Percentiles rank a stretch among this genome's conserved stretches.
Evolutionary conservation across 139 green algal species (phyloP).

Genomic region (Chlamydomonas sp.): DNA sequence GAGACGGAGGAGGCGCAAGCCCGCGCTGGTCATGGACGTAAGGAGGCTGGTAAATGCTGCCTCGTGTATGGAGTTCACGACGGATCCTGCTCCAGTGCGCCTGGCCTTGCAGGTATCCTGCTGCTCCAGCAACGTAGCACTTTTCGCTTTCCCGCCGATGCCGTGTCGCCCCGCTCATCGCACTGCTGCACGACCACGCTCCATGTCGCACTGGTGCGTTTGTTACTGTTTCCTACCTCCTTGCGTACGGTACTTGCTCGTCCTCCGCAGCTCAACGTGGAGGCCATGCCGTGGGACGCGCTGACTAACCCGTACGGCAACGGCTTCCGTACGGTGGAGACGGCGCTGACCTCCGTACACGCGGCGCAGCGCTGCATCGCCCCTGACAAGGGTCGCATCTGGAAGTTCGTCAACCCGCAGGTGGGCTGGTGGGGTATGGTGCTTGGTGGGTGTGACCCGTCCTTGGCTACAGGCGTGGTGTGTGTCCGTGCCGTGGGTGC

Average conservation of each 20-base stretch:
- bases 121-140: no score
- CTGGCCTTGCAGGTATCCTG: no score
- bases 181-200: background rate
- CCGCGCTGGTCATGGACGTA: no score
- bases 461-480: no score
- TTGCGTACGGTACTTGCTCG: background rate
- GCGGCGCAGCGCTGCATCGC: constrained; percentile 55
- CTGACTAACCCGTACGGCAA: constrained; percentile 69
- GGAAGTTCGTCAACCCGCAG: constrained; percentile 70
- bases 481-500: no score
- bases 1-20: no score
- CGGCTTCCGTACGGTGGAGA: constrained; percentile 58
- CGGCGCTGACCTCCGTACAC: constrained; percentile 57
- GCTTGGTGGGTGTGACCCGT: no score
- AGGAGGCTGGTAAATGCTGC: no score
- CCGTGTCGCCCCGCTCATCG: no score
- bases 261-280: constrained; percentile 61
- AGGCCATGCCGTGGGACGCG: constrained; percentile 46
- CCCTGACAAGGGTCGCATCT: constrained; percentile 56
- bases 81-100: no score
- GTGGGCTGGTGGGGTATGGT: background rate
- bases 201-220: background rate
- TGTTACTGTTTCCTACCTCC: background rate
- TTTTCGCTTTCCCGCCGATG: no score
- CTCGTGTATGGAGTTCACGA: no score